Evolutionary conservation across 2,329 filamentous ascomycete genomes (phyloP).

Genomic region (Hypoxylon sp.): DNA sequence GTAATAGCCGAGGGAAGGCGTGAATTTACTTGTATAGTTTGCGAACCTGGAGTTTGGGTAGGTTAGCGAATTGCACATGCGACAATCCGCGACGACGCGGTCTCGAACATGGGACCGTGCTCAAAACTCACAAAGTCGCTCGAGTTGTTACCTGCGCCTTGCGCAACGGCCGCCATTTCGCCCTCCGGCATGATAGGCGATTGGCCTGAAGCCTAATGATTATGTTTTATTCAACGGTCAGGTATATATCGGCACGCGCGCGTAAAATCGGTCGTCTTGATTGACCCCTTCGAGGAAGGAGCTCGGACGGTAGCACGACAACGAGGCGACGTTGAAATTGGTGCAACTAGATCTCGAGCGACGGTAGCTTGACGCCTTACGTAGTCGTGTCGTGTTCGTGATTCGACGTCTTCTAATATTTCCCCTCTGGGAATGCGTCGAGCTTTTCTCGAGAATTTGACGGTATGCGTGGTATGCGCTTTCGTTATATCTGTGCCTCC

Average conservation of each 20-base stretch:
- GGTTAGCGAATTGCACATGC: constrained; percentile 52
- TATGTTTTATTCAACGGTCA: constrained; percentile 26
- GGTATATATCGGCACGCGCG: constrained; percentile 38
- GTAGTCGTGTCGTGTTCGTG: constrained; percentile 39
- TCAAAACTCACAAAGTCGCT: constrained; percentile 88
- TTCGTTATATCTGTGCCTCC: constrained; percentile 38
- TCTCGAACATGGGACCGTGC: constrained; percentile 27
- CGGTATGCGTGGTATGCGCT: constrained; percentile 40
- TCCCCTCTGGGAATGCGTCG: constrained; percentile 35
- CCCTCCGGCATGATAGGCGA: constrained; percentile 55
- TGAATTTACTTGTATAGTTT: constrained; percentile 93
- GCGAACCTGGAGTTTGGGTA: constrained; percentile 77
- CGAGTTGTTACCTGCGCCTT: constrained; percentile 78
- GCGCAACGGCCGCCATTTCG: constrained; percentile 57
- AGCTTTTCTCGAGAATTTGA: constrained; percentile 32
- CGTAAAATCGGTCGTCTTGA: constrained; percentile 30
- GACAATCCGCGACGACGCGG: constrained; percentile 44
- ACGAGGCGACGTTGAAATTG: constrained; percentile 28
- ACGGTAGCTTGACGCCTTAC: constrained; percentile 35
- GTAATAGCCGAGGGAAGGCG: constrained; percentile 39
- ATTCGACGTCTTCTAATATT: constrained; percentile 34
- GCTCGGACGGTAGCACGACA: constrained; percentile 36
- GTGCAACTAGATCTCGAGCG: constrained; percentile 41
- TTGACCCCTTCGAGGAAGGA: constrained; percentile 20
- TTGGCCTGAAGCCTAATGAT: constrained; percentile 33